Conservation (phyloP, 805 yeast genomes). For the Hemisphaericaspora nanyangensis region DNA sequence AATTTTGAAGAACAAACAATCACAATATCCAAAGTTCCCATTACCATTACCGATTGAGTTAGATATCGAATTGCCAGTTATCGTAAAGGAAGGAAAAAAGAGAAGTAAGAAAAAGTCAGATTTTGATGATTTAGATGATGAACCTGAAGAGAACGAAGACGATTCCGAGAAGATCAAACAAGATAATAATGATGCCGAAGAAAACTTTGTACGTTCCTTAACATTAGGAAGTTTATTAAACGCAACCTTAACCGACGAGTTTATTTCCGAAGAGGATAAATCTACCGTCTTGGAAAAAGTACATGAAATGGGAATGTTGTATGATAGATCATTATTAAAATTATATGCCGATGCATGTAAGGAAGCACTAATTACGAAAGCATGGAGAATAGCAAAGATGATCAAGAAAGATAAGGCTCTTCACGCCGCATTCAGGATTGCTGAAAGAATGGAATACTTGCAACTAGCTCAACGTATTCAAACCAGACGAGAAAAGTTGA, state of each 20-base stretch:
- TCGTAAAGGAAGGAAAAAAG: slow-evolving; percentile 20
- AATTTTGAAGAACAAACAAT: slow-evolving; percentile 55
- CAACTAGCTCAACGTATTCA: slow-evolving; percentile 36
- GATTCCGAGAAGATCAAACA: slow-evolving; percentile 8
- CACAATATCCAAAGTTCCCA: slow-evolving; percentile 74
- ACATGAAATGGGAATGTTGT: slow-evolving; percentile 46
- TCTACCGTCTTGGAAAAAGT: slow-evolving; percentile 50
- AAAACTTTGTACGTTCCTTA: slow-evolving; percentile 56
- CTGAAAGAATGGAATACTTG: slow-evolving; percentile 53
- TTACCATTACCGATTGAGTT: slow-evolving; percentile 80
- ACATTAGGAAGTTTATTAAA: slow-evolving; percentile 58
- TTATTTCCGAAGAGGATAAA: slow-evolving; percentile 22
- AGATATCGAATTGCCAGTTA: slow-evolving; percentile 64
- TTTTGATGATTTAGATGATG: slow-evolving; percentile 10
- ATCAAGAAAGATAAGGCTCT: slow-evolving; percentile 76
- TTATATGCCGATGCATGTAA: slow-evolving; percentile 73
- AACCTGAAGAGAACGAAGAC: slow-evolving; percentile 17
- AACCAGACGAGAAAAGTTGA: slow-evolving; percentile 29
- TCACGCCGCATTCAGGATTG: slow-evolving; percentile 79
- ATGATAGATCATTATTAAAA: slow-evolving; percentile 69
- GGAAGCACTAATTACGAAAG: slow-evolving; percentile 59
- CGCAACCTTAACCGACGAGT: slow-evolving; percentile 42
- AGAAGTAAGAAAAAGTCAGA: slow-evolving; percentile 18
- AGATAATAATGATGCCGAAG: slow-evolving; percentile 49
- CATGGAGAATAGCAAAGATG: slow-evolving; percentile 64